Base-by-base conservation (phyloP, 768 basidiomycete species). In the Cyclocybe aegerita region DNA sequence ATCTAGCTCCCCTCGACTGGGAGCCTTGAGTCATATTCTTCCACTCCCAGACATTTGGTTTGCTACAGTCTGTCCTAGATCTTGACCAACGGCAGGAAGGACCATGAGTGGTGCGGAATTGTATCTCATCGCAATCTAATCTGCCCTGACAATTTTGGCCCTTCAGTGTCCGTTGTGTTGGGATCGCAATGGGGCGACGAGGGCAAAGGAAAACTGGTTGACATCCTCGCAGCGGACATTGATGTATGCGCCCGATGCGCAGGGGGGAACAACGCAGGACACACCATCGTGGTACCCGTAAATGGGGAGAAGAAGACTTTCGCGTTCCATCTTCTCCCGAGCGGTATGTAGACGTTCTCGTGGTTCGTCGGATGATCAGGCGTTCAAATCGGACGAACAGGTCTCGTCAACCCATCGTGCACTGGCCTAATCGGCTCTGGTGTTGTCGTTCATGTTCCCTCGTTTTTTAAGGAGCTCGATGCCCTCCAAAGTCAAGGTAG, bases 221-320 rank as follows among this genome's bases (percentile, higher is more conserved):
- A 99, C 67, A 93, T 99, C 64, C 80, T 99, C 57, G 82, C 94
- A 35, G 90, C 88, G 10, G 82, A 95, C 38, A 78, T 82, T 52
- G 97, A 99, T 68, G 67, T 98, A 65, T 98, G 95, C 62, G 96
- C 94, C 14, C 82, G 97, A 41, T 98, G 93, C 66, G 97, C 97
- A 9, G 97, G 97, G 10, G 97, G 97, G 9, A 98, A 98, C 75
- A 99, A 99, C 66, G 97, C 97, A 16, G 97, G 97, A 2, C 97
- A 99, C 72, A 98, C 97, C 16, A 98, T 99, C 67, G 88, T 99
- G 56, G 91, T 85, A 4, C 85, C 87, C 4, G 67, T 81, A 17
- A 81, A 90, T 52, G 80, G 81, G 39, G 74, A 82, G 50, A 82
- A 84, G 70, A 94, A 81, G 58, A 93, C 85, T 1, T 98, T 90